phyloP scores from a whole-genome alignment of 2,329 filamentous ascomycete genomes.

The Hymenoscyphus infarciens region DNA sequence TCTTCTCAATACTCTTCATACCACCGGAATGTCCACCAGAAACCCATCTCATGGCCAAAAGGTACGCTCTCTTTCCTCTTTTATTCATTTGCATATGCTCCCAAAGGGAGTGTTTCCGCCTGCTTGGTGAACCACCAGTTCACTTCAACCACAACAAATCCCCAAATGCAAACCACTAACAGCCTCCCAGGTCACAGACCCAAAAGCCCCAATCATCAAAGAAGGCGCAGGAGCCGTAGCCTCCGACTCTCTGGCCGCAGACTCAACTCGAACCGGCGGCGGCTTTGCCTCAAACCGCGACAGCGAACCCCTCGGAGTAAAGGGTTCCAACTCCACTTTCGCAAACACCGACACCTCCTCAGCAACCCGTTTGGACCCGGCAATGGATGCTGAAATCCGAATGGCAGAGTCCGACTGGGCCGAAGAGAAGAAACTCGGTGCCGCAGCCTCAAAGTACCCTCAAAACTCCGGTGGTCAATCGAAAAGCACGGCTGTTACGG shows the following conservation, averaged over 20 bases:
- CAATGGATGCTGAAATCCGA: conserved; percentile 29
- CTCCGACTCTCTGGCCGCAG: conserved; percentile 70
- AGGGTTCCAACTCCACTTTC: conserved; percentile 50
- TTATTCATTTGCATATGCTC: background rate
- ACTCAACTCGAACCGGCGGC: conserved; percentile 61
- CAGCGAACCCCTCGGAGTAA: conserved; percentile 46
- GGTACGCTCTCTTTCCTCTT: conserved; percentile 16
- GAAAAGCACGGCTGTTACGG: conserved; percentile 16
- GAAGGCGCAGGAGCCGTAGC: conserved; percentile 64
- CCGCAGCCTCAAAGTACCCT: conserved; percentile 17
- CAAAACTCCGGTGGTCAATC: conserved; percentile 20
- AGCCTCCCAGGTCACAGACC: conserved; percentile 43
- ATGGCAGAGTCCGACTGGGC: conserved; percentile 24
- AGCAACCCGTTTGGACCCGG: conserved; percentile 47
- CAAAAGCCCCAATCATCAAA: conserved; percentile 46
- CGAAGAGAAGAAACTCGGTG: conserved; percentile 26
- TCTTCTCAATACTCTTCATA: background rate
- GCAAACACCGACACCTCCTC: conserved; percentile 53
- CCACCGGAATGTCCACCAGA: conserved; percentile 32
- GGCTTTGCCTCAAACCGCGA: conserved; percentile 58
- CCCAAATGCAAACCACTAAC: background rate
- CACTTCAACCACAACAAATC: background rate
- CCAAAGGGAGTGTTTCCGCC: background rate
- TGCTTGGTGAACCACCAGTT: background rate
- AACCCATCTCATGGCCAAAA: conserved; percentile 27